A percentile compares a stretch with the other conserved stretches of the same genome.
These are phyloP conservation scores for Epichloe baconii DNA, from an alignment of 2,329 filamentous ascomycete species.

Conservation along the genomic window DNA sequence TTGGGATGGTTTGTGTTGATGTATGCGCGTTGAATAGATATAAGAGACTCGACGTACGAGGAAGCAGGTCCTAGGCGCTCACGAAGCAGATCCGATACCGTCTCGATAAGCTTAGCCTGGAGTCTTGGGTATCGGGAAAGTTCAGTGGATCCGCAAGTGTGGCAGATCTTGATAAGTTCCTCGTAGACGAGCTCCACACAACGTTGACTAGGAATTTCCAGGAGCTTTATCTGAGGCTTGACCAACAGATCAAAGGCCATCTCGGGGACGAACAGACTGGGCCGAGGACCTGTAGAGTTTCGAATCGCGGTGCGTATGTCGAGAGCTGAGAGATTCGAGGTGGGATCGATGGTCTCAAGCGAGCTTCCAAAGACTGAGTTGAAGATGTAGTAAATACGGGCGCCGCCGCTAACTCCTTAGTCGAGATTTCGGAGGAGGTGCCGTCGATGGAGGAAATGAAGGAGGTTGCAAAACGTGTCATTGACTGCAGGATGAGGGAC, in stretches of 20 bases:
- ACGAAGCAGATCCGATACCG: conserved; percentile 87
- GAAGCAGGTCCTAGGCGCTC: conserved; percentile 86
- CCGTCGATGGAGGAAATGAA: conserved; percentile 98
- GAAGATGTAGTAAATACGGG: conserved; percentile 97
- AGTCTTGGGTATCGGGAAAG: conserved; percentile 82
- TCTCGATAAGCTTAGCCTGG: conserved; percentile 94
- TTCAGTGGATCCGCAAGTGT: conserved; percentile 93
- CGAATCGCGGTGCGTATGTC: conserved; percentile 96
- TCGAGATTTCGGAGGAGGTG: conserved; percentile 96
- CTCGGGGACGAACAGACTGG: conserved; percentile 93
- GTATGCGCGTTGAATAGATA: conserved; percentile 93
- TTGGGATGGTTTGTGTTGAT: conserved; percentile 99
- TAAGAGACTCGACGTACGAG: conserved; percentile 86
- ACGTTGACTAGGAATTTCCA: conserved; percentile 88
- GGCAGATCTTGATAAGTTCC: conserved; percentile 97
- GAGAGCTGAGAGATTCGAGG: conserved; percentile 81
- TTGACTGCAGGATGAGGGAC: conserved; percentile 86
- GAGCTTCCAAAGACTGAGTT: conserved; percentile 98
- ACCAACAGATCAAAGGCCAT: conserved; percentile 95
- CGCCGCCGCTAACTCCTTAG: conserved; percentile 89
- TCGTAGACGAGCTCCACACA: conserved; percentile 98
- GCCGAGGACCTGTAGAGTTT: conserved; percentile 91
- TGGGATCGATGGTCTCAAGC: conserved; percentile 90
- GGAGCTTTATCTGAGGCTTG: conserved; percentile 94
- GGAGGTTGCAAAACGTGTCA: conserved; percentile 95